Base-by-base conservation (phyloP, 371 early-diverging fungal species). In the Enteropsectra breve region DNA sequence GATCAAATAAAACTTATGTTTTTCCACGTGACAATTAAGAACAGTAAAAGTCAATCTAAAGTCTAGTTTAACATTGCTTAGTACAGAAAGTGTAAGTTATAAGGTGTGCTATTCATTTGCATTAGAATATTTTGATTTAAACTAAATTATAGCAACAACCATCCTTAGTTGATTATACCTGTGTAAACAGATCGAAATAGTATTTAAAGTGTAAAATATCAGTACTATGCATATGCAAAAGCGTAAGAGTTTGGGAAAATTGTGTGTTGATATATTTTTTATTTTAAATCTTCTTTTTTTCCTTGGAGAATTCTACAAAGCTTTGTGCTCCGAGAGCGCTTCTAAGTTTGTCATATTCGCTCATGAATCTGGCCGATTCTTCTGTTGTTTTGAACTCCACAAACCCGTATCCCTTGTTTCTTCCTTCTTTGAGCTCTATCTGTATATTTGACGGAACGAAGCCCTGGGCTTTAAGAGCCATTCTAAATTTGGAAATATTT, bases 401-500 rank as follows among this genome's bases (percentile, higher is more conserved):
- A 70, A 76, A 76, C 21, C 73, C 78, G 38, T 73, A 78, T 46
- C 78, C 78, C 11, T 56, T 70, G 52, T 78, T 78, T 48, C 53
- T 75, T 24, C 61, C 50, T 13, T 30, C 40, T 23, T 70, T 65
- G 11, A 49, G 46, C 34, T 66, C 43, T 4, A 72, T 37, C 32
- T 66, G 55, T 26, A 78, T 65, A 13, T 70, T 69, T 43, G 61
- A 64, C 18, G 63, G 49, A 45, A 60, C 67, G 26, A 57, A 49
- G 47, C 64, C 70, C 34, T 36, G 45, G 11, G 64, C 50, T 30
- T 72, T 68, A 23, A 78, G 43, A 23, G 57, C 63, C 30, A 66
- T 65, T 29, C 72, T 62, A 46, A 74, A 50, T 1, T 65, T 28
- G 21, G 63, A 46, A 59, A 74, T 70, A 18, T 49, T 74, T 23